Conservation (phyloP, 73 alveolate species). For the Tetrahymena malaccensis region DNA sequence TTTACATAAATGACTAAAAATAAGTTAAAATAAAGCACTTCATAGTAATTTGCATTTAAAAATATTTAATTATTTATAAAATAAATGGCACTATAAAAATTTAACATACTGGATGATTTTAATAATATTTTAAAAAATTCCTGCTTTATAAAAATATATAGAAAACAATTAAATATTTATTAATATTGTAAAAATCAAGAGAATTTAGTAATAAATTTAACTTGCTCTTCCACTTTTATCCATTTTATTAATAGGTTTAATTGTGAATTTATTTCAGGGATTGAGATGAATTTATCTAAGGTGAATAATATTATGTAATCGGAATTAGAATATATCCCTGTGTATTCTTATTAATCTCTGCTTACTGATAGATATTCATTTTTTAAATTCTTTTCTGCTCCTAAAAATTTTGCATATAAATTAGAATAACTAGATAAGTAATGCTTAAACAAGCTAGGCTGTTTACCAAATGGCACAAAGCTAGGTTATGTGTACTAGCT, state of each 20-base stretch:
- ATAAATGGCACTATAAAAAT: too few species aligned
- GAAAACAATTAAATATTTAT: not conserved
- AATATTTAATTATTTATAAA: too few species aligned
- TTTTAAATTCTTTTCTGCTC: not conserved
- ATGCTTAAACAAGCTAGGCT: not conserved
- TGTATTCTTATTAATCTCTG: not conserved
- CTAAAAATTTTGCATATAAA: not conserved
- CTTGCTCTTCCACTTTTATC: not conserved
- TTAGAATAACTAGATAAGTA: not conserved
- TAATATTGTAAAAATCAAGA: not conserved
- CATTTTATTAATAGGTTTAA: not conserved
- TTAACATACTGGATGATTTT: too few species aligned
- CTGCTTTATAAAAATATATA: not conserved
- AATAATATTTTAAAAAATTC: too few species aligned
- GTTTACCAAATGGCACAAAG: not conserved
- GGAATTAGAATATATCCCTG: not conserved
- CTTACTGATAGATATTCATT: not conserved
- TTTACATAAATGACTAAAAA: too few species aligned
- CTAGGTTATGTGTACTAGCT: not conserved
- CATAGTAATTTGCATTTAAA: too few species aligned
- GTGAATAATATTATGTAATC: not conserved
- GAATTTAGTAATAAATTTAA: not conserved
- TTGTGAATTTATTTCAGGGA: not conserved
- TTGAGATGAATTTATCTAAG: not conserved
- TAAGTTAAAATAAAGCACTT: too few species aligned